Evolutionary conservation across 2,329 filamentous ascomycete genomes (phyloP).

Genomic region (Fusarium phyllophilum): DNA sequence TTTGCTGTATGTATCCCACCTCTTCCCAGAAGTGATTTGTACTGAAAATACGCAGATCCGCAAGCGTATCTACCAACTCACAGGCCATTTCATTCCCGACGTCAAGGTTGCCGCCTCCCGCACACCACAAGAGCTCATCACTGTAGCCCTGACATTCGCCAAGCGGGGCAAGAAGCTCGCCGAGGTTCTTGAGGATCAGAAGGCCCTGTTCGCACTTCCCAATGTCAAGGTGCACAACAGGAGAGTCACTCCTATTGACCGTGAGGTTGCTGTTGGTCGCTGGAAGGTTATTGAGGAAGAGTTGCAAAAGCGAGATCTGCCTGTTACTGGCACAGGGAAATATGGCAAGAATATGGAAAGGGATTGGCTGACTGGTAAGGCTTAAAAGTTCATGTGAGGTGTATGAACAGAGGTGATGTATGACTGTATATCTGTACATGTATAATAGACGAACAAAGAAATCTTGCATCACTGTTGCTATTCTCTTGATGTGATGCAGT

Average conservation of each 20-base stretch:
- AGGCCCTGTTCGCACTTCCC: constrained; percentile 61
- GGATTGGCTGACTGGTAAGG: constrained; percentile 54
- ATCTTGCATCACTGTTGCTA: constrained; percentile 27
- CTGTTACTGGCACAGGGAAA: constrained; percentile 60
- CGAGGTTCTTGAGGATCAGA: constrained; percentile 62
- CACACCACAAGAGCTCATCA: constrained; percentile 65
- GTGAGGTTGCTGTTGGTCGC: constrained; percentile 76
- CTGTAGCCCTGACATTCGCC: constrained; percentile 62
- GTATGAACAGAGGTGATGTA: constrained; percentile 35
- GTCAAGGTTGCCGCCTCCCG: constrained; percentile 67
- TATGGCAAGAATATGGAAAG: constrained; percentile 55
- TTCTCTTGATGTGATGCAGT: background rate
- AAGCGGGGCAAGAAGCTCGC: constrained; percentile 71
- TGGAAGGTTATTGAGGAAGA: constrained; percentile 84
- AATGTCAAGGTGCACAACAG: constrained; percentile 77
- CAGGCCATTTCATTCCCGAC: constrained; percentile 80
- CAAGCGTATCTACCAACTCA: constrained; percentile 84
- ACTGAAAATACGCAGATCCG: constrained; percentile 67
- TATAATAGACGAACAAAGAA: constrained; percentile 45
- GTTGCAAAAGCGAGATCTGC: constrained; percentile 69
- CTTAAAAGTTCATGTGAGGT: constrained; percentile 36
- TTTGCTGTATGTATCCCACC: constrained; percentile 72
- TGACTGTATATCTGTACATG: constrained; percentile 47
- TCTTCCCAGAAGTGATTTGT: background rate
- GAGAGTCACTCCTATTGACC: constrained; percentile 76